These are phyloP conservation scores for Sclerotiophoma versabilis DNA, from an alignment of 2,329 filamentous ascomycete genomes.

Conservation along the genomic window DNA sequence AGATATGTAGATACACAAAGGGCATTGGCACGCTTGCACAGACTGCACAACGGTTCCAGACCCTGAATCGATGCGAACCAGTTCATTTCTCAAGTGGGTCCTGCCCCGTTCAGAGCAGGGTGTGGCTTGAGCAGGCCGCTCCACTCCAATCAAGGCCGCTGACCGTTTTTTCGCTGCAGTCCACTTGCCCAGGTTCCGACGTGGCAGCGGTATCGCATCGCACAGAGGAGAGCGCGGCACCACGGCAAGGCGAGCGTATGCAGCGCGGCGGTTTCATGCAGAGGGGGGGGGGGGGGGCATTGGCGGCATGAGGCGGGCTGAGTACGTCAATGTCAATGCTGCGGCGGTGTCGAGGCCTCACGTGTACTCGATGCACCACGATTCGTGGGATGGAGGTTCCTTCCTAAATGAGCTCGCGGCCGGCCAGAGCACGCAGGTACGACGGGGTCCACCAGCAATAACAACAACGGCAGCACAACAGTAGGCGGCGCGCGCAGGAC, in stretches of 20 bases:
- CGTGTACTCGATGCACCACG: conserved; percentile 8
- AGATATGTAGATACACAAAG: conserved; percentile 20
- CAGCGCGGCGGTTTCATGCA: not conserved
- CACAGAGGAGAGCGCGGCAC: conserved; percentile 9
- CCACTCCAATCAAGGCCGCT: conserved; percentile 13
- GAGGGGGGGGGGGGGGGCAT: not conserved
- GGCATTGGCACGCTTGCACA: conserved; percentile 16
- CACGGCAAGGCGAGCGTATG: conserved; percentile 11
- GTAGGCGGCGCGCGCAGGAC: not conserved
- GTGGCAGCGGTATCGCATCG: conserved; percentile 15
- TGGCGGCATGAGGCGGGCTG: not conserved
- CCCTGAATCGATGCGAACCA: conserved; percentile 14
- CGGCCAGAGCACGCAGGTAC: conserved; percentile 22
- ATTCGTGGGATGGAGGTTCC: conserved; percentile 17
- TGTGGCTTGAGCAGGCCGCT: conserved; percentile 20
- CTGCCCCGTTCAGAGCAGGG: conserved; percentile 13
- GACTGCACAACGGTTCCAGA: conserved; percentile 20
- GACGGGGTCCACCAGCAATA: conserved; percentile 2
- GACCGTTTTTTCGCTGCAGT: conserved; percentile 12
- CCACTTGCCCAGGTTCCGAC: conserved; percentile 19
- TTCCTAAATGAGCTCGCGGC: conserved; percentile 18
- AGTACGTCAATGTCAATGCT: conserved; percentile 12
- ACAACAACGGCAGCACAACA: not conserved
- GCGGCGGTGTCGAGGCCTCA: conserved; percentile 8
- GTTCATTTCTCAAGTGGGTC: conserved; percentile 21